Conservation (phyloP, 2,329 filamentous ascomycete species). For the Claviceps citrina region DNA sequence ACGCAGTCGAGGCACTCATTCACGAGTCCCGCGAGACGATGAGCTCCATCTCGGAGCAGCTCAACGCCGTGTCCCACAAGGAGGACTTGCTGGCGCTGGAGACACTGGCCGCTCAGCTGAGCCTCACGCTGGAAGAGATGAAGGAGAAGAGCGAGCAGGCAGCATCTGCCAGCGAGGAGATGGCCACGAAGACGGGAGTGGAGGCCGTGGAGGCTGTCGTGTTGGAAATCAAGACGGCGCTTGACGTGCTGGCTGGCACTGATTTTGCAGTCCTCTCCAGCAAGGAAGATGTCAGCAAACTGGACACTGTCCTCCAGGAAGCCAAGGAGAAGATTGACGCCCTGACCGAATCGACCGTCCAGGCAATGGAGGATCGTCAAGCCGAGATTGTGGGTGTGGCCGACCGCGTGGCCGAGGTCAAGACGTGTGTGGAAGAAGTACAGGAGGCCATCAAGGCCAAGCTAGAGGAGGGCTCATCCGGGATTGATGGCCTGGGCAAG, state of each 20-base stretch:
- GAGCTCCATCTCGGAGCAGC: slow-evolving; percentile 45
- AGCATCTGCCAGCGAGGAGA: slow-evolving; percentile 38
- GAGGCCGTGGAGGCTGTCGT: slow-evolving; percentile 68
- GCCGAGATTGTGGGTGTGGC: slow-evolving; percentile 66
- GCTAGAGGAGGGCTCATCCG: slow-evolving; percentile 58
- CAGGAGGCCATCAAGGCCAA: slow-evolving; percentile 62
- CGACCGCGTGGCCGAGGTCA: slow-evolving; percentile 66
- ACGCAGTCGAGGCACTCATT: slow-evolving; percentile 49
- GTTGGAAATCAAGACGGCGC: slow-evolving; percentile 66
- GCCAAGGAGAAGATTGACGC: slow-evolving; percentile 52
- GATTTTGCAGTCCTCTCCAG: slow-evolving; percentile 56
- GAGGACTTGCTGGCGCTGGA: slow-evolving; percentile 67
- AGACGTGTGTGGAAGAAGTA: slow-evolving; percentile 60
- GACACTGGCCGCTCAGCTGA: slow-evolving; percentile 63
- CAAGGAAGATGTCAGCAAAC: slow-evolving; percentile 53
- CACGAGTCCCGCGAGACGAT: slow-evolving; percentile 63
- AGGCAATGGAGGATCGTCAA: slow-evolving; percentile 71
- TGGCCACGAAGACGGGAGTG: slow-evolving; percentile 66
- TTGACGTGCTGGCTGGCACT: slow-evolving; percentile 58
- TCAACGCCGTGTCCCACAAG: slow-evolving; percentile 59
- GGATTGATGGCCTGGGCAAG: slow-evolving; percentile 58
- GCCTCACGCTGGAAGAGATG: slow-evolving; percentile 59
- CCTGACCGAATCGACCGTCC: slow-evolving; percentile 58
- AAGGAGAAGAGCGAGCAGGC: slow-evolving; percentile 40
- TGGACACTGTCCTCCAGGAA: slow-evolving; percentile 55